Evolutionary conservation across 441 rosid species (phyloP), one percentile per base, ranked within the genome.

Genomic region (Bruguiera hainesii): DNA sequence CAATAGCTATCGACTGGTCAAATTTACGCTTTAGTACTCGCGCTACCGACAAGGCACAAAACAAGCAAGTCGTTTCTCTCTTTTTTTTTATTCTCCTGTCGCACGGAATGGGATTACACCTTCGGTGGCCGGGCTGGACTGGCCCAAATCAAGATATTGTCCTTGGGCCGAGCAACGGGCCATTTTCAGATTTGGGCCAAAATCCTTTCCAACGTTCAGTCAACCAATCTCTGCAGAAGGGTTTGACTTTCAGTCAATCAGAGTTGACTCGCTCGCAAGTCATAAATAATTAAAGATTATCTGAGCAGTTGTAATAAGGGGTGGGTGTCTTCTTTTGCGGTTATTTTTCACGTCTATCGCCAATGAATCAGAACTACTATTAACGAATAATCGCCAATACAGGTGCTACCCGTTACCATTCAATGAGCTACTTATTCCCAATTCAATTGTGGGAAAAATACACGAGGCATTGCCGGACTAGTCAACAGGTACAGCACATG

Each of bases 401-500:
- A 37, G 46, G 48, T 42, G 18, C 48, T 13, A 33, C 37, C 9
- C 7, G 37, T 9, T 29, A 33, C 18, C 48, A 42, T 42, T 3
- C 16, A 42, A 42, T 13, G 16, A 37, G 1, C 15, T 13, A 13
- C 13, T 42, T 11, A 13, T 11, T 18, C 15, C 16, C 48, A 42
- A 3, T 42, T 42, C 48, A 42, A 42, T 37, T 10, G 2, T 37
- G n/a, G 28, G 58, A 23, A 55, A 55, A 11, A 9, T 23, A 10
- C 57, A 46, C 49, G 25, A 51, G 66, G 70, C 59, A 49, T 53
- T 67, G 65, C 35, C 62, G 77, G 79, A 76, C 79, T 71, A 46
- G 58, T 60, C 30, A 68, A 63, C 79, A 61, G 63, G 73, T 67
- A 71, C 64, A 57, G 63, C 80, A 71, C 74, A 82, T 77, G 82